Evolutionary conservation across 371 early-diverging fungal species (phyloP).

Genomic region (Mucor piriformis): DNA sequence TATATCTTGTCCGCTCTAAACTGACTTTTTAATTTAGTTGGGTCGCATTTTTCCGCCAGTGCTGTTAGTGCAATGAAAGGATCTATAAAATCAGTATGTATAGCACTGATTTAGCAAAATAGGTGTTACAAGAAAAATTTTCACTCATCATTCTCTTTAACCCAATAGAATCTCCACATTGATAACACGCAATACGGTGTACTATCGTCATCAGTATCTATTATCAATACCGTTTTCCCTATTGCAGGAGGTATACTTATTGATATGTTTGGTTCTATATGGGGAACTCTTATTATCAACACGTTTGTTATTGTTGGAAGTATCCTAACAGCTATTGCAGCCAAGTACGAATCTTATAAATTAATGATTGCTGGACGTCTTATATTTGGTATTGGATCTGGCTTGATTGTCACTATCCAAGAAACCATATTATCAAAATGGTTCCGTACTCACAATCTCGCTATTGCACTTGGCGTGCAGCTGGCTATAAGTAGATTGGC

Average conservation of each 20-base stretch:
- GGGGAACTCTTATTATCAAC: no score
- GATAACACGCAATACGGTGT: constrained; percentile 72
- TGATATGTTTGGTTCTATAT: constrained; percentile 64
- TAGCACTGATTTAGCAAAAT: neutral
- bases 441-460: constrained; percentile 66
- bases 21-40: constrained; percentile 48
- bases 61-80: constrained; percentile 71
- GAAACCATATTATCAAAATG: constrained; percentile 72
- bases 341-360: constrained; percentile 48
- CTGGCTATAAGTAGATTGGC: constrained; percentile 66
- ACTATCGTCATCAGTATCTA: constrained; percentile 68
- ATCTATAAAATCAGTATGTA: constrained; percentile 60
- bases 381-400: constrained; percentile 71
- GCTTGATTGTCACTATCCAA: constrained; percentile 69
- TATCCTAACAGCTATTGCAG: constrained; percentile 65
- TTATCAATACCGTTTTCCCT: constrained; percentile 71
- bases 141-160: neutral
- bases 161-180: constrained; percentile 35
- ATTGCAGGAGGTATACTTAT: constrained; percentile 69
- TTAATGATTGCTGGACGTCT: constrained; percentile 66
- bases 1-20: neutral
- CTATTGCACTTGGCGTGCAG: constrained; percentile 65
- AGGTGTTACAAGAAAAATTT: neutral
- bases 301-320: no score
- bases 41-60: constrained; percentile 74